Conservation (phyloP, 345 rosid genomes). For the Pseudoturritis turrita region DNA sequence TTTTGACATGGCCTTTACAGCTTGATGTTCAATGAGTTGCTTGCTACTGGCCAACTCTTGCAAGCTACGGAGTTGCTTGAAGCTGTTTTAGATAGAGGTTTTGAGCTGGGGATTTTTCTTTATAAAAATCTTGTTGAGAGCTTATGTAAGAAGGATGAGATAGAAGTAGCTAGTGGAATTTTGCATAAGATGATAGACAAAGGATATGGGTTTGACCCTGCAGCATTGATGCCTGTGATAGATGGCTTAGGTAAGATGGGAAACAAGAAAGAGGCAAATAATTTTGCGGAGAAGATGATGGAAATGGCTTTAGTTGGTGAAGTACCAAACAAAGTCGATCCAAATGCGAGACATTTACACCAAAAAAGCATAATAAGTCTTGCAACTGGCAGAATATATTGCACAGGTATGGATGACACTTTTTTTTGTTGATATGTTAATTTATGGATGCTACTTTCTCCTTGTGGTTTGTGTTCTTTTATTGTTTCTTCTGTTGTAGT, state of each 20-base stretch:
- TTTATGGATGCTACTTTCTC: neutral
- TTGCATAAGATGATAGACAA: conserved; percentile 58
- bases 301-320: conserved; percentile 62
- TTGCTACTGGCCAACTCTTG: conserved; percentile 51
- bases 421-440: neutral
- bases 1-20: conserved; percentile 75
- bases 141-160: conserved; percentile 60
- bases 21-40: conserved; percentile 74
- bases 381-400: conserved; percentile 61
- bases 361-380: too few species aligned
- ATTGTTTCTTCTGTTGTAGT: too few species aligned
- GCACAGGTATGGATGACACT: conserved; percentile 59
- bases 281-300: conserved; percentile 82
- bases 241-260: conserved; percentile 69
- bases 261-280: conserved; percentile 65
- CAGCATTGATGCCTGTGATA: conserved; percentile 84
- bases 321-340: conserved; percentile 38
- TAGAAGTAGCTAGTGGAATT: conserved; percentile 62
- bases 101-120: conserved; percentile 55
- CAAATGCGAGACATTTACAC: conserved; percentile 23
- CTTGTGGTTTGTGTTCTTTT: too few species aligned
- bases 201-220: conserved; percentile 76
- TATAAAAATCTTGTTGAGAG: conserved; percentile 66
- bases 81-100: conserved; percentile 60
- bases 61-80: conserved; percentile 71